Evolutionary conservation across 2,329 filamentous ascomycete species (phyloP), one percentile per base, ranked within the genome.

Genomic region (Mycosphaerelloides madeirae): DNA sequence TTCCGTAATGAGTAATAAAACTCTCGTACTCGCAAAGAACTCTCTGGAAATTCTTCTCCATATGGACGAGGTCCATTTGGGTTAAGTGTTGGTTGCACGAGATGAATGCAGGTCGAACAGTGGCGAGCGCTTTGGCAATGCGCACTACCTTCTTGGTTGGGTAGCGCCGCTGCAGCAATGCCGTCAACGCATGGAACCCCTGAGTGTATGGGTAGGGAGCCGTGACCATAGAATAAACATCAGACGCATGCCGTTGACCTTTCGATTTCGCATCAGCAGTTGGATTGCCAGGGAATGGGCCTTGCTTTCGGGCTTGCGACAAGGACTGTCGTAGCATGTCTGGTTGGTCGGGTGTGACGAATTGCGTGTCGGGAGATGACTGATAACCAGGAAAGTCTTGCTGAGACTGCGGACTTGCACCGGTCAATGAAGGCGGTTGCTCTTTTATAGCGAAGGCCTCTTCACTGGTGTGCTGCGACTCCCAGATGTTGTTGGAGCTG

Each of bases 31-130:
- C 89, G 61, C 89, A 88, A 9, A 97, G 74, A 0, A 88, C 94
- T 29, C 93, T 81, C 67, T 98, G 93, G 62, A 97, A 88, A 60
- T 87, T 94, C 68, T 95, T 95, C 66, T 98, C 93, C 85, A 95
- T 95, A 65, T 97, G 96, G 16, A 98, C 83, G 20, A 97, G 74
- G 65, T 98, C 93, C 59, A 93, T 84, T 14, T 83, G 76, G 53
- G 88, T 90, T 49, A 97, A 73, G n/a, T 87, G 89, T 59, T 87
- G 86, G 15, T 87, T 95, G 50, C 88, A 94, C 9, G 89, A 84
- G 52, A 97, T 91, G 63, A 98, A 93, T 0, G 89, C 93, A 1
- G 93, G 91, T 6, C 93, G 84, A 56, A 96, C 95, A 34, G 85
- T 88, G 6, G 87, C 85, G 41, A 98, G 77, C 0, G 90, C 85